These are phyloP conservation scores for Tetrapisispora iriomotensis DNA, from an alignment of 805 yeast species.

Conservation along the genomic window DNA sequence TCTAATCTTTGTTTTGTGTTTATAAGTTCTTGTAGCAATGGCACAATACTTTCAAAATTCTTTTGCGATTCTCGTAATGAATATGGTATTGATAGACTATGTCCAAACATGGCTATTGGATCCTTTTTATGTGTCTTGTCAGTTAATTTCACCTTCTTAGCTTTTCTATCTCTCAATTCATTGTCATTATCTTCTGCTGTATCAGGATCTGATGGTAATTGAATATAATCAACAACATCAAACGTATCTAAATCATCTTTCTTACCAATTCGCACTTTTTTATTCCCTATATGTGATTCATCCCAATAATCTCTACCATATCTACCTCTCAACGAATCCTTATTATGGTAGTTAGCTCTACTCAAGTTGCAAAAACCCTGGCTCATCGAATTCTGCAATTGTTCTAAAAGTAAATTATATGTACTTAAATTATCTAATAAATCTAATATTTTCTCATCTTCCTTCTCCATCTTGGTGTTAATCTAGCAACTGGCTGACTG, in stretches of 20 bases:
- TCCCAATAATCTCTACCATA: conserved; percentile 29
- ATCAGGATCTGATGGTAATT: conserved; percentile 3
- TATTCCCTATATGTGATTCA: conserved; percentile 19
- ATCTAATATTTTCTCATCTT: conserved; percentile 3
- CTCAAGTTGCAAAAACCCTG: conserved; percentile 22
- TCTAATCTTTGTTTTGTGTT: conserved; percentile 14
- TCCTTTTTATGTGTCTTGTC: conserved; percentile 8
- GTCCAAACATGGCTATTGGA: conserved; percentile 28
- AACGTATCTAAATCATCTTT: neutral
- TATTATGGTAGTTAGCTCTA: conserved; percentile 27
- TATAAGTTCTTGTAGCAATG: conserved; percentile 15
- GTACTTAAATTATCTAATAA: conserved; percentile 14
- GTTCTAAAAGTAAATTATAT: conserved; percentile 23
- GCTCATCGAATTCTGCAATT: conserved; percentile 16
- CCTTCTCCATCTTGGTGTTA: neutral
- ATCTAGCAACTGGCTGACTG: too few species aligned
- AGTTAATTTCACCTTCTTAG: neutral
- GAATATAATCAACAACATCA: neutral
- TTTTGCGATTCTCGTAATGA: conserved; percentile 21
- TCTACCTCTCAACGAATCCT: conserved; percentile 23
- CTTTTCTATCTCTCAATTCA: conserved; percentile 1
- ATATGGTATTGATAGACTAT: conserved; percentile 19
- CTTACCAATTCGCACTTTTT: conserved; percentile 6
- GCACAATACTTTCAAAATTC: conserved; percentile 18
- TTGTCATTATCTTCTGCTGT: conserved; percentile 5